Evolutionary conservation across 2,329 filamentous ascomycete genomes (phyloP).

Genomic region (Dothideomycetidae sp.): DNA sequence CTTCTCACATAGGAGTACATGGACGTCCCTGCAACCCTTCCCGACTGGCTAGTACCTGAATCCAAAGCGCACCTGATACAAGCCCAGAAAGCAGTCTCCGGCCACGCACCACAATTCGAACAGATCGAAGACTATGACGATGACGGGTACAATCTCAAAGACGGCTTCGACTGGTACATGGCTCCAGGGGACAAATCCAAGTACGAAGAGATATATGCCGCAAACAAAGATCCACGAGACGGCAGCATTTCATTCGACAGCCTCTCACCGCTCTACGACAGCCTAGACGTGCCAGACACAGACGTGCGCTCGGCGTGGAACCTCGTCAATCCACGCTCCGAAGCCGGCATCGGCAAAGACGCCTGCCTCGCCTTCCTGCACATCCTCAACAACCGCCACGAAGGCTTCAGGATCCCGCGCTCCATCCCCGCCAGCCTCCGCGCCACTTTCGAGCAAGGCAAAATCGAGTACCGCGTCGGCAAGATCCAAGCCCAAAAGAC

Average conservation of each 20-base stretch:
- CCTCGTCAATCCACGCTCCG: constrained; percentile 82
- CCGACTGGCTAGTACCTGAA: constrained; percentile 95
- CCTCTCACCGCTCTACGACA: constrained; percentile 72
- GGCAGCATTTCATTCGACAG: constrained; percentile 63
- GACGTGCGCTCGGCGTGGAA: constrained; percentile 93
- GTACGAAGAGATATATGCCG: constrained; percentile 94
- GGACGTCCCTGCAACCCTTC: constrained; percentile 72
- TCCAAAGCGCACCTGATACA: constrained; percentile 85
- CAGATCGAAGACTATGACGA: constrained; percentile 61
- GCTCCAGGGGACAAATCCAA: constrained; percentile 77
- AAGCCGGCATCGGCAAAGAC: constrained; percentile 78
- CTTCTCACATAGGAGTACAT: constrained; percentile 55
- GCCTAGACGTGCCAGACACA: constrained; percentile 56
- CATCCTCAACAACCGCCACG: constrained; percentile 89
- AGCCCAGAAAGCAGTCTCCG: constrained; percentile 63
- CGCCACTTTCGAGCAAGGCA: constrained; percentile 81
- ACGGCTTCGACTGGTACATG: constrained; percentile 99
- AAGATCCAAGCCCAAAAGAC: constrained; percentile 45
- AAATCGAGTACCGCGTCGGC: constrained; percentile 92
- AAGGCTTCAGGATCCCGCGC: constrained; percentile 86
- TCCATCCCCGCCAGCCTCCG: constrained; percentile 83
- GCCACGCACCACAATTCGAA: constrained; percentile 71
- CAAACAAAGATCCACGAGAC: constrained; percentile 65
- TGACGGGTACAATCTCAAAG: constrained; percentile 72
- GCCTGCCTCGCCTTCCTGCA: constrained; percentile 88